Evolutionary conservation across 2,329 filamentous ascomycete species (phyloP), one percentile per base, ranked within the genome.

Genomic region (Fusarium veterinarium): DNA sequence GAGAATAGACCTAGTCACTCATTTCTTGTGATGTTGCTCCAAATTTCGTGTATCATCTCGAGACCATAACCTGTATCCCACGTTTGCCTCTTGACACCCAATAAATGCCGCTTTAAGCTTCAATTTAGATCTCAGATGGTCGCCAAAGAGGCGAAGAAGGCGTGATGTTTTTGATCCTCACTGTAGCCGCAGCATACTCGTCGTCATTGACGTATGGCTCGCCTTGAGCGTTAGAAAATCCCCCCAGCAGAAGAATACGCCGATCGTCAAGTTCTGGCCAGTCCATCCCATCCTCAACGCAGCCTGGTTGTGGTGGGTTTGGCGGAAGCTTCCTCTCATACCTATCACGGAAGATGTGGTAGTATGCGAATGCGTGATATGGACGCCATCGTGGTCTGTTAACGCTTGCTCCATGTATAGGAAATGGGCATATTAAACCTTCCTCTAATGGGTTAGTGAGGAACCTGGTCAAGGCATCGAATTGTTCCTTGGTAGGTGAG

Each of bases 331-430:
- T 49, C 2, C 62, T 52, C 23, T 68, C 62, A 30, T 60, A 64
- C 1, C 55, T 64, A 20, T 73, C 70, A 2, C 71, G 67, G 16
- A 74, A 74, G 30, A 74, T 73, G 44, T 74, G 66, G 8, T 66
- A 41, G 56, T 40, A 41, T 6, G 45, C 58, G n/a, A 56, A 37
- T 5, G 67, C 70, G 14, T 74, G 12, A 10, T 52, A 73, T 10
- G 63, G 33, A 35, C 64, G 38, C 71, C 70, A 74, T 12, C 71
- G 53, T 16, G 67, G 67, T 8, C 71, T 49, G 9, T 74, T 73
- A 1, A 30, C 11, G 1, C 13, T n/a, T 23, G 57, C 30, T 23
- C 38, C 71, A 3, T 66, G 48, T 1, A 73, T 73, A 0, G 70
- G 67, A 10, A 73, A 51, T 11, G 70, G 71, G 7, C 17, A 60